Conservation (phyloP, 495 filamentous ascomycete genomes). For the Penicillium odoratum region DNA sequence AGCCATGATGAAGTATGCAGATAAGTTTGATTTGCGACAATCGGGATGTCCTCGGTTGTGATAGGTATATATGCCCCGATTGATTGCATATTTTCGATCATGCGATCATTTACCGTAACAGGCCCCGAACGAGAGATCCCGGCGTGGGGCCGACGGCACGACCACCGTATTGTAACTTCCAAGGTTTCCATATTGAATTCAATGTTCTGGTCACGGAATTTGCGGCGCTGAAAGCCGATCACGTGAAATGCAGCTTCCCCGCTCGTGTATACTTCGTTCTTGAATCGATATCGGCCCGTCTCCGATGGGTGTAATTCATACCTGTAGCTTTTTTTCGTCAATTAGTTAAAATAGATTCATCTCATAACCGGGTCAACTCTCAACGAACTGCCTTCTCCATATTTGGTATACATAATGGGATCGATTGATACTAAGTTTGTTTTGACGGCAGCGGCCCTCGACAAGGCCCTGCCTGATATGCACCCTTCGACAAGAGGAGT, state of each 20-base stretch:
- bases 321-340: no score
- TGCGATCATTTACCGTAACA: not conserved
- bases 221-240: no score
- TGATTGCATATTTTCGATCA: not conserved
- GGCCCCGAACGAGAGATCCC: not conserved
- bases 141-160: not conserved
- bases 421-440: conserved; percentile 14
- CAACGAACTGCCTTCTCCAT: not conserved
- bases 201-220: no score
- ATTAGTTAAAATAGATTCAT: no score
- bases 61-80: not conserved
- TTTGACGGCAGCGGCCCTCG: conserved; percentile 14
- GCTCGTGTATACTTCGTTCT: no score
- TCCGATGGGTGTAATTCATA: no score
- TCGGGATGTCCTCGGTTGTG: not conserved
- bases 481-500: conserved; percentile 19
- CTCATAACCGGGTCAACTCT: no score
- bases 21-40: not conserved
- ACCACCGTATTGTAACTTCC: not conserved
- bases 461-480: conserved; percentile 18
- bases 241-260: no score
- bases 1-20: conserved; percentile 15
- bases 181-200: no score
- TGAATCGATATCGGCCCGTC: no score
- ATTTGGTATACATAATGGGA: conserved; percentile 8